Conservation (phyloP, 2,329 filamentous ascomycete species). For the Monilinia fructigena region DNA sequence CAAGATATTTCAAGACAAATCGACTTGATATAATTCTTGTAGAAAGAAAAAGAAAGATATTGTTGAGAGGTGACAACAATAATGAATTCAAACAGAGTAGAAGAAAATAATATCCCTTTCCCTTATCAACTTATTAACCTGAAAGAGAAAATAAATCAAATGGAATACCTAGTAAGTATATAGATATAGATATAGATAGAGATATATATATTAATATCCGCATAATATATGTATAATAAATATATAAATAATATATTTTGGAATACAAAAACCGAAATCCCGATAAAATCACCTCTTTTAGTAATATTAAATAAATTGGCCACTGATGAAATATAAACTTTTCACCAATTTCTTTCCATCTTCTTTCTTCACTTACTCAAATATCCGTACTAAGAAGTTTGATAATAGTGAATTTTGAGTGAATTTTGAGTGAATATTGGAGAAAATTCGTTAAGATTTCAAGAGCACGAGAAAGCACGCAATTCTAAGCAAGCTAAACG, state of each 20-base stretch:
- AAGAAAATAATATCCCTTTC: constrained; percentile 10
- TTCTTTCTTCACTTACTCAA: constrained; percentile 8
- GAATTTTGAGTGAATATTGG: background rate
- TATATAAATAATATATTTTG: too few relatives aligned
- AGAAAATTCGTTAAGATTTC: background rate
- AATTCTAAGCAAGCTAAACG: constrained; percentile 4
- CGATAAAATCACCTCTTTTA: constrained; percentile 17
- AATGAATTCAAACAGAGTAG: background rate
- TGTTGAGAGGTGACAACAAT: background rate
- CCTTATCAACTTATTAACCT: constrained; percentile 16
- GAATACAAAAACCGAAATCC: background rate
- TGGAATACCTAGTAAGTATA: too few relatives aligned
- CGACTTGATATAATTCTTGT: constrained; percentile 7
- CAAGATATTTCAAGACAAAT: background rate
- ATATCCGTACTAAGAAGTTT: too few relatives aligned
- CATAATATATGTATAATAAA: too few relatives aligned
- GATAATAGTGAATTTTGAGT: background rate
- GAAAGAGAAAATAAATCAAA: constrained; percentile 7
- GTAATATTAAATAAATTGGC: constrained; percentile 9
- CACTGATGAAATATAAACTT: background rate
- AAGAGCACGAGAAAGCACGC: constrained; percentile 19
- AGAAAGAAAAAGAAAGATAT: background rate
- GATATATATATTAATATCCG: too few relatives aligned
- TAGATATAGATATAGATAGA: too few relatives aligned
- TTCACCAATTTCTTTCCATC: background rate